Conservation (phyloP, 2,329 filamentous ascomycete species). For the Nemania diffusa region DNA sequence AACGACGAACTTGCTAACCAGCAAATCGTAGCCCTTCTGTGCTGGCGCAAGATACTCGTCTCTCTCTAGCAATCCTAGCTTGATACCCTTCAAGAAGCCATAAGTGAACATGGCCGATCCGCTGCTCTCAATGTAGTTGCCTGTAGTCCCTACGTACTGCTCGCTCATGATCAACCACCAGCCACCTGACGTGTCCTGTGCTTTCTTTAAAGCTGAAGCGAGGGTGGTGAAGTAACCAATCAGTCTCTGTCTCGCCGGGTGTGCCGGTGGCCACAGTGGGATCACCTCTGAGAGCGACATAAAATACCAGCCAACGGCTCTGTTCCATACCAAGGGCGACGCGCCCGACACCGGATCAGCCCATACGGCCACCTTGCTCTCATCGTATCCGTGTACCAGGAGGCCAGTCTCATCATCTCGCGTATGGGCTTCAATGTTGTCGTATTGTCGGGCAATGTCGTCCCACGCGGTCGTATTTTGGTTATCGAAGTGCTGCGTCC, state of each 20-base stretch:
- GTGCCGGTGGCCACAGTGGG: slow-evolving; percentile 53
- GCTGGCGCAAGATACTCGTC: slow-evolving; percentile 52
- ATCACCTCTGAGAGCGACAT: slow-evolving; percentile 61
- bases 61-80: slow-evolving; percentile 50
- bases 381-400: slow-evolving; percentile 64
- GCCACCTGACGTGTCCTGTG: slow-evolving; percentile 58
- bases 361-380: slow-evolving; percentile 58
- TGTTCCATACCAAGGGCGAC: slow-evolving; percentile 62
- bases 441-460: slow-evolving; percentile 56
- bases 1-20: slow-evolving; percentile 58
- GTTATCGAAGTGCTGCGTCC: slow-evolving; percentile 52
- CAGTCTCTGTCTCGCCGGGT: slow-evolving; percentile 53
- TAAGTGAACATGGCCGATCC: slow-evolving; percentile 68
- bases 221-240: slow-evolving; percentile 54
- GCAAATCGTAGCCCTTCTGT: slow-evolving; percentile 56
- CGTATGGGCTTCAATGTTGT: slow-evolving; percentile 56
- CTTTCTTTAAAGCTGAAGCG: slow-evolving; percentile 54
- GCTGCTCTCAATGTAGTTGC: slow-evolving; percentile 71
- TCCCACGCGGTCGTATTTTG: slow-evolving; percentile 56
- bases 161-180: slow-evolving; percentile 70
- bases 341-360: slow-evolving; percentile 59
- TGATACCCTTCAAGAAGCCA: slow-evolving; percentile 59
- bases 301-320: slow-evolving; percentile 62
- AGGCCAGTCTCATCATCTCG: slow-evolving; percentile 53
- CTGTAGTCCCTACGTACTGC: slow-evolving; percentile 56